Conservation (phyloP, 306 rosid species). For the Quercus suber region DNA sequence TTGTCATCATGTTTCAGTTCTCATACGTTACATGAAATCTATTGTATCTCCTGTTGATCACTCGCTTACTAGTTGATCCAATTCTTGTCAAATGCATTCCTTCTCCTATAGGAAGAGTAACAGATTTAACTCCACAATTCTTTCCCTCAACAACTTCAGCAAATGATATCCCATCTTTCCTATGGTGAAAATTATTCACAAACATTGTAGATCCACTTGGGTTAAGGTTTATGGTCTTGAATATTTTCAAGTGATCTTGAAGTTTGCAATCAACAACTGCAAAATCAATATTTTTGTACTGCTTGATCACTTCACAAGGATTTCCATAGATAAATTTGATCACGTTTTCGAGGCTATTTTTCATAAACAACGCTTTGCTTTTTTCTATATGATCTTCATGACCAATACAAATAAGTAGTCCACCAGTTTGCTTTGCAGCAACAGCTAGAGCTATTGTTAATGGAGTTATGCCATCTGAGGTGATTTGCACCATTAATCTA, state of each 20-base stretch:
- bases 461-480: slow-evolving; percentile 15
- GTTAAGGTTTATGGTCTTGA: slow-evolving; percentile 17
- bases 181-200: background rate
- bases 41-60: slow-evolving; percentile 2
- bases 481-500: slow-evolving; percentile 12
- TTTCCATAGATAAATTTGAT: slow-evolving; percentile 6
- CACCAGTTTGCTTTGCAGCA: slow-evolving; percentile 29
- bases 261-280: slow-evolving; percentile 25
- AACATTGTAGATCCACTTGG: slow-evolving; percentile 15
- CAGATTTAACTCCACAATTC: background rate
- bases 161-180: background rate
- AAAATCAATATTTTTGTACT: slow-evolving; percentile 11
- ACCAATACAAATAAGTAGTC: slow-evolving; percentile 18
- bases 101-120: slow-evolving; percentile 13
- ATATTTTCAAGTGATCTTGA: slow-evolving; percentile 1
- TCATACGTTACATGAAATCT: slow-evolving; percentile 30
- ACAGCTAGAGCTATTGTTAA: slow-evolving; percentile 19
- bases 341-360: slow-evolving; percentile 6
- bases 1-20: background rate
- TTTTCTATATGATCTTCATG: background rate
- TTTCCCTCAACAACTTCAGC: slow-evolving; percentile 10
- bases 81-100: slow-evolving; percentile 19
- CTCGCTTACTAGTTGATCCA: background rate
- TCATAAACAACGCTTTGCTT: background rate
- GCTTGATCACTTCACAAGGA: slow-evolving; percentile 14